Percentiles rank a stretch among this genome's conserved stretches.
Conservation (phyloP, 2,329 filamentous ascomycete species). For the Monosporascus sp. region DNA sequence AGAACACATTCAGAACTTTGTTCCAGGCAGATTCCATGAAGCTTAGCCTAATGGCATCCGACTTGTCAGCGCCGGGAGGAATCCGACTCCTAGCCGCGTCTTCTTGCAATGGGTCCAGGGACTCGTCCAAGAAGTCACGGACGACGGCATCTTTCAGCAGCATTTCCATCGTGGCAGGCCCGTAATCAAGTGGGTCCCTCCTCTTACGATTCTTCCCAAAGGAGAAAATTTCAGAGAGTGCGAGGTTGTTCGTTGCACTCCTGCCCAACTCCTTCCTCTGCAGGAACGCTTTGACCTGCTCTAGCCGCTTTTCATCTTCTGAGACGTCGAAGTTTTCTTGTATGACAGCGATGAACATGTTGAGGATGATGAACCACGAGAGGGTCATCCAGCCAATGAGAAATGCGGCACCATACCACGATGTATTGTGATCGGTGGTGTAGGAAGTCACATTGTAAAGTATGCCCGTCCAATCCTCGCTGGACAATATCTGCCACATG, state of each 20-base stretch:
- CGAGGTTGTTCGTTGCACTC: slow-evolving; percentile 64
- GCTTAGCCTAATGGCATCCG: slow-evolving; percentile 49
- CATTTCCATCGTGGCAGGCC: slow-evolving; percentile 90
- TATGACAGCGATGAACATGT: slow-evolving; percentile 99
- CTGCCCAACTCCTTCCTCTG: slow-evolving; percentile 81
- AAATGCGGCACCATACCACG: slow-evolving; percentile 89
- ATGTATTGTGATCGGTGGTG: slow-evolving; percentile 60
- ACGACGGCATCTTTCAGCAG: slow-evolving; percentile 94
- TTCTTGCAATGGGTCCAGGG: slow-evolving; percentile 39
- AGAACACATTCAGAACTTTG: slow-evolving; percentile 49
- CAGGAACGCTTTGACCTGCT: slow-evolving; percentile 92
- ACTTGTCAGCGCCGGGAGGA: slow-evolving; percentile 26
- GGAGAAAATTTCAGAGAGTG: slow-evolving; percentile 65
- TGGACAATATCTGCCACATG: slow-evolving; percentile 96
- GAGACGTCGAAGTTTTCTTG: slow-evolving; percentile 99
- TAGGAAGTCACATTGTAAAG: slow-evolving; percentile 75
- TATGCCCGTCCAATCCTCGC: slow-evolving; percentile 90
- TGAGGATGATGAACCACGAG: slow-evolving; percentile 90
- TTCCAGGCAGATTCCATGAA: slow-evolving; percentile 57
- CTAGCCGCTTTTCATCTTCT: slow-evolving; percentile 93
- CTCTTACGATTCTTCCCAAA: slow-evolving; percentile 54
- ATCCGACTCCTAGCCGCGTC: slow-evolving; percentile 31
- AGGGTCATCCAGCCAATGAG: slow-evolving; percentile 95
- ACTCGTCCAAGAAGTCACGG: slow-evolving; percentile 85
- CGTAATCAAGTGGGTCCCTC: slow-evolving; percentile 85